Conservation (phyloP, 805 yeast species). For the Candida stauntonica region DNA sequence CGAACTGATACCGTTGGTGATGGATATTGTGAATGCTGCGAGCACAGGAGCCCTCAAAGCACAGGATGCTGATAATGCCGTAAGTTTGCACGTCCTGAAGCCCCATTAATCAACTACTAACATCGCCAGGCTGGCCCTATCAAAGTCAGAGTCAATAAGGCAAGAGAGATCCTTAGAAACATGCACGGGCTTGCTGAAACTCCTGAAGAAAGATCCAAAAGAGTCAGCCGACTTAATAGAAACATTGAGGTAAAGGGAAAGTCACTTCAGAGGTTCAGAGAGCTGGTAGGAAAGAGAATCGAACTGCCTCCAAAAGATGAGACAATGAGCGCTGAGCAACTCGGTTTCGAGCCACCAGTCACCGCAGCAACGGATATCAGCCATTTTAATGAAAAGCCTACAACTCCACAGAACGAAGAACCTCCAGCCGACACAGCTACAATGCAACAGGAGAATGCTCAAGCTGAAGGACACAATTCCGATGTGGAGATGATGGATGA, state of each 20-base stretch:
- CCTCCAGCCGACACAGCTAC: neutral
- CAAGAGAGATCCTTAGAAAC: constrained; percentile 34
- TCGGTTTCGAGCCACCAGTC: too few species aligned
- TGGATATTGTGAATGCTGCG: constrained; percentile 38
- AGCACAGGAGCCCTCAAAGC: constrained; percentile 37
- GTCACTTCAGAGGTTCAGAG: constrained; percentile 23
- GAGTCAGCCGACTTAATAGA: constrained; percentile 31
- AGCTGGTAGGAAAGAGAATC: constrained; percentile 17
- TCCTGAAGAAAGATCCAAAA: constrained; percentile 32
- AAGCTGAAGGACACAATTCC: neutral
- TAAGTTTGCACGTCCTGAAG: constrained; percentile 19
- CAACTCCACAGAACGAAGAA: too few species aligned
- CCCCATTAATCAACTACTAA: neutral
- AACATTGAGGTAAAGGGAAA: constrained; percentile 29
- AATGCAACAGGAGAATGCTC: neutral
- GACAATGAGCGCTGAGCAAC: neutral
- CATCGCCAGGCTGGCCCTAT: constrained; percentile 38
- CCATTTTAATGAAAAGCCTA: too few species aligned
- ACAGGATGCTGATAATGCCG: constrained; percentile 40
- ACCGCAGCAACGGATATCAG: too few species aligned
- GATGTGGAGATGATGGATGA: constrained; percentile 10
- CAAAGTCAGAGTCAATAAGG: constrained; percentile 35
- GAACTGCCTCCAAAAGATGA: constrained; percentile 5
- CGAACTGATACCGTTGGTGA: constrained; percentile 36
- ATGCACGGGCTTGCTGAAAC: constrained; percentile 44